Base-by-base conservation (phyloP, 805 yeast genomes). In the Ogataea glucozyma region DNA sequence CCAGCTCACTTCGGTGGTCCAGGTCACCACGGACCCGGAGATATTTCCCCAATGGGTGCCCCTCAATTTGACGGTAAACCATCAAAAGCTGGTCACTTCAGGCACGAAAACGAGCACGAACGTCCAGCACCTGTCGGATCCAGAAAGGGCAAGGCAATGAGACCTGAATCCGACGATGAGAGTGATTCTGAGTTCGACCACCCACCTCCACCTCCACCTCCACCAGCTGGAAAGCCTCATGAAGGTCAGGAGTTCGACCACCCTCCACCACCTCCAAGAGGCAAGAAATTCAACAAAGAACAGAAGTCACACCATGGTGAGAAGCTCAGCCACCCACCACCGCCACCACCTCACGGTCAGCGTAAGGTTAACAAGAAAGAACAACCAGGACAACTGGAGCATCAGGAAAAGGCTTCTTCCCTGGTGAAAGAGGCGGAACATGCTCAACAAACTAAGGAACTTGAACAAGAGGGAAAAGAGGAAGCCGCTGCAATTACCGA, bases 221-320 rank as follows among this genome's bases (percentile, higher is more conserved):
- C 29, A 11, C 31, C 31, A 14, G 18, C 18, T 18, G 16, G 31
- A 27, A 27, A 27, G 31, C 18, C 11, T 14, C 31, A 27, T 18
- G 18, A 13, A 17, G 31, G 18, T 4, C 6, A 13, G 18, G 34
- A 31, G 24, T 31, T 31, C 16, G 21, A 34, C 29, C 38, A 34
- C 20, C 38, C 38, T n/a, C 37, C 37, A n/a, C 37, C 26, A n/a
- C 38, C 38, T 6, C 38, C 21, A 6, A n/a, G 27, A 34, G 29
- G 30, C 13, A 34, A 29, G 24, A 34, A 34, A 12, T 27, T 10
- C 16, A 21, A 16, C 12, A 13, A 4, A 21, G 36, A 32, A n/a
- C 36, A 20, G 19, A 32, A 22, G 20, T 11, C 12, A 21, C 16
- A n/a, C 10, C 9, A 4, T n/a, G n/a, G n/a, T n/a, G n/a, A n/a